Evolutionary conservation across 2,329 filamentous ascomycete species (phyloP).

Genomic region (Trichophyton rubrum): DNA sequence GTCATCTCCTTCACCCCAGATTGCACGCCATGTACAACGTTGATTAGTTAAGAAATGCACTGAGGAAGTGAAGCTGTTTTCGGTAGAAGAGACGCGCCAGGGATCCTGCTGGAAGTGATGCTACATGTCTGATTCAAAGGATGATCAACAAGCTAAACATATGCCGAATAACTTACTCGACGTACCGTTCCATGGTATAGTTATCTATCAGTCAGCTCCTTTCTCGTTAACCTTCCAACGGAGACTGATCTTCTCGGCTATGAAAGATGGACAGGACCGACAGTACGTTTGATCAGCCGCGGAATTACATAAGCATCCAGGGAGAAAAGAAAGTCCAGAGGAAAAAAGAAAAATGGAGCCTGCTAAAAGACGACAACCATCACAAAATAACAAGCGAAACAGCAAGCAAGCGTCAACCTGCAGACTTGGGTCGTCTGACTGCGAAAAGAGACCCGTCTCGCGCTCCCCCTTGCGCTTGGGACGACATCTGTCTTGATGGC

Average conservation of each 20-base stretch:
- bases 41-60: not conserved
- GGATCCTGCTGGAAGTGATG: not conserved
- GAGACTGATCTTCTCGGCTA: too few relatives aligned
- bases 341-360: not conserved
- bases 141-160: not conserved
- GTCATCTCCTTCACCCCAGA: not conserved
- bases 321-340: not conserved
- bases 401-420: not conserved
- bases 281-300: not conserved
- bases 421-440: not conserved
- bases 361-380: not conserved
- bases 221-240: too few relatives aligned
- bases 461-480: not conserved
- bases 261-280: not conserved
- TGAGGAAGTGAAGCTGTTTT: not conserved
- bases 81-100: not conserved
- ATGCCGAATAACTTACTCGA: not conserved
- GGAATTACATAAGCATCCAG: not conserved
- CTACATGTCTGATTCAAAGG: not conserved
- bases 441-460: not conserved
- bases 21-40: not conserved
- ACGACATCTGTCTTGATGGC: conserved; percentile 19
- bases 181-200: not conserved
- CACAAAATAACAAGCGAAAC: not conserved
- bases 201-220: too few relatives aligned